Base-by-base conservation (phyloP, 192 early-diverging fungal genomes). In the Podila epigama region DNA sequence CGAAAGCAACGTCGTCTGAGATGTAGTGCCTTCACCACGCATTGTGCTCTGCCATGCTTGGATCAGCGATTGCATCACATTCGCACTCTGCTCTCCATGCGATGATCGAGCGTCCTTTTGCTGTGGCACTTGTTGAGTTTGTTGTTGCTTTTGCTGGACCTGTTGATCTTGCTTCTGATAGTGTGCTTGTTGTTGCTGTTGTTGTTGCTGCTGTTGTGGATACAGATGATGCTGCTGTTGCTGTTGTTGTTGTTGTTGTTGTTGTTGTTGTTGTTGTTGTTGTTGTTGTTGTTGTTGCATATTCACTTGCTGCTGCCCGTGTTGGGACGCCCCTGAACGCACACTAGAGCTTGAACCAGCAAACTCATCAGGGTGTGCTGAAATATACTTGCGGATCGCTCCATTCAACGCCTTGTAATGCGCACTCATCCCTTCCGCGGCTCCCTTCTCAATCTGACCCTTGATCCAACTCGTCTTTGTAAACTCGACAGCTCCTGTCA, bases 381-480 rank as follows among this genome's bases (percentile, higher is more conserved):
- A 68, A 63, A 87, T 84, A 63, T 83, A 66, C 40, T 79, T 71
- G 13, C 71, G 66, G 2, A 83, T 60, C 5, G 70, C 52, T 16
- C 63, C 53, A 41, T 84, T 68, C 33, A 89, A 32, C 18, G 68
- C 57, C 52, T 81, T 81, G 58, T 73, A 86, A 66, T 86, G 80
- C 3, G 60, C 36, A n/a, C 40, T 53, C 57, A 86, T 70, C 3
- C 87, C 87, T 8, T 86, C 84, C 39, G 78, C 52, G 1, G 81
- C 75, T 10, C 82, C 85, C 56, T 70, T 86, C 57, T 88, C 85
- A 58, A 88, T 88, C 22, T 81, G 81, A 73, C 86, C 79, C 79
- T 88, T 88, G 27, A 88, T 61, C 83, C 81, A 83, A 8, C 79
- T 77, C 41, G 50, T 55, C 62, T 84, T 84, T 41, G 83, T 71